Percentiles rank a stretch among this genome's conserved stretches.
phyloP scores from a whole-genome alignment of 2,329 filamentous ascomycete genomes.

The Aquanectria penicillioides region DNA sequence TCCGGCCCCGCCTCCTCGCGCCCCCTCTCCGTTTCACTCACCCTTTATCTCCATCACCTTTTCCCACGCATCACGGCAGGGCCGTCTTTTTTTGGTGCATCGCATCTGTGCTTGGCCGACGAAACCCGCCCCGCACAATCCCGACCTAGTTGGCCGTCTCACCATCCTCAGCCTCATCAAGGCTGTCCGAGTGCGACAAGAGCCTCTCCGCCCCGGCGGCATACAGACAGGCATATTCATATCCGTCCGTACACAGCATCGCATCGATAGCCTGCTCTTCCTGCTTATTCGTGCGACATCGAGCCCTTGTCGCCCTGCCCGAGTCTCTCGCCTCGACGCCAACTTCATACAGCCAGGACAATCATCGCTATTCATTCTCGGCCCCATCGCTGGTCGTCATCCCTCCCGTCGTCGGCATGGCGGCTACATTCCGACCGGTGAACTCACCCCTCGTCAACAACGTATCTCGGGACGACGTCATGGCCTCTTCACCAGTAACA shows the following conservation, averaged over 20 bases:
- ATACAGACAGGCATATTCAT: conserved; percentile 23
- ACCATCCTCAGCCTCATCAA: conserved; percentile 40
- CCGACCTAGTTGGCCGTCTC: conserved; percentile 35
- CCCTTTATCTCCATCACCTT: conserved; percentile 34
- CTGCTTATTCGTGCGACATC: conserved; percentile 33
- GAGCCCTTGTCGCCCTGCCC: conserved; percentile 18
- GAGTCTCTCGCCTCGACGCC: conserved; percentile 20
- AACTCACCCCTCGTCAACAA: conserved; percentile 53
- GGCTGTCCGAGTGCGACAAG: conserved; percentile 32
- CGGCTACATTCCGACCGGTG: conserved; percentile 59
- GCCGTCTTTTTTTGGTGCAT: conserved; percentile 18
- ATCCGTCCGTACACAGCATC: conserved; percentile 23
- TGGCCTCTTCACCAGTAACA: conserved; percentile 49
- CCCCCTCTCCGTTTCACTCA: conserved; percentile 18
- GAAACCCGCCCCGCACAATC: conserved; percentile 33
- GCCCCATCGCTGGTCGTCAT: conserved; percentile 18
- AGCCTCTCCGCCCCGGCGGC: conserved; percentile 24
- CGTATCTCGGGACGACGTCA: conserved; percentile 47
- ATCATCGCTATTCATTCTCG: conserved; percentile 21
- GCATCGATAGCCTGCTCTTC: conserved; percentile 26
- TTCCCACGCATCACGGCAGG: conserved; percentile 18
- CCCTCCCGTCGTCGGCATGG: conserved; percentile 49
- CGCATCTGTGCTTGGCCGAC: conserved; percentile 34
- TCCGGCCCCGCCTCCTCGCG: conserved; percentile 28
- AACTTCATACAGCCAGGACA: not conserved